A percentile compares a stretch with the other conserved stretches of the same genome.
Conservation (phyloP, 2,329 filamentous ascomycete species). For the Lasiodiplodia gonubiensis region DNA sequence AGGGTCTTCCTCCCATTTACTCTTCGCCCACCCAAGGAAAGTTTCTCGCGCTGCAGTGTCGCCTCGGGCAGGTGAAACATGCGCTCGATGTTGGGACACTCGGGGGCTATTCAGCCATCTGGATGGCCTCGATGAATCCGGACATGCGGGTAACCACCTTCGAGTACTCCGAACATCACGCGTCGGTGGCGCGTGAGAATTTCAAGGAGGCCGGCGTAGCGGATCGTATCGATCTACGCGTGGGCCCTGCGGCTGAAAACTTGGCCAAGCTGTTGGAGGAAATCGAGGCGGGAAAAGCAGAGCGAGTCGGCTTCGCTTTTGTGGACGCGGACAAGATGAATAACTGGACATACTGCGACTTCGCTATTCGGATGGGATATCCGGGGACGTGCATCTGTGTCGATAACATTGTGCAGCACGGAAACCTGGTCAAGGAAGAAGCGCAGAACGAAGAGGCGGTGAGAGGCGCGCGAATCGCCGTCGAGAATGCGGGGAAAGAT, state of each 20-base stretch:
- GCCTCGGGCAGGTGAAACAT: slow-evolving; percentile 37
- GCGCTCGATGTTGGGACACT: slow-evolving; percentile 62
- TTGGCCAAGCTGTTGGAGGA: slow-evolving; percentile 50
- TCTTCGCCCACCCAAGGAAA: slow-evolving; percentile 43
- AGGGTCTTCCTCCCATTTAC: slow-evolving; percentile 41
- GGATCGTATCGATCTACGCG: slow-evolving; percentile 51
- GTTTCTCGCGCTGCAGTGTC: slow-evolving; percentile 42
- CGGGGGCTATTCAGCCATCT: slow-evolving; percentile 61
- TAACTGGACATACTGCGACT: slow-evolving; percentile 57
- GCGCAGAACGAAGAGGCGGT: slow-evolving; percentile 35
- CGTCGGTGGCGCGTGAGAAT: slow-evolving; percentile 55
- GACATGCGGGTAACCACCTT: slow-evolving; percentile 55
- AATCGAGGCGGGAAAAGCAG: slow-evolving; percentile 45
- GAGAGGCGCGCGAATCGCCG: slow-evolving; percentile 44
- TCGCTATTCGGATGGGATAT: slow-evolving; percentile 48
- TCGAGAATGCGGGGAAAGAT: slow-evolving; percentile 52
- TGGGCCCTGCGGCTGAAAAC: slow-evolving; percentile 53
- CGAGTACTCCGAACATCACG: slow-evolving; percentile 55
- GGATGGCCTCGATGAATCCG: slow-evolving; percentile 52
- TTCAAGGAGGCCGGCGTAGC: slow-evolving; percentile 48
- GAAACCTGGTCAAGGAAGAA: slow-evolving; percentile 43
- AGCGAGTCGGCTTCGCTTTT: slow-evolving; percentile 57
- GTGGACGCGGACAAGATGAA: slow-evolving; percentile 60
- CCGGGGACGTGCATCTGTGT: slow-evolving; percentile 52
- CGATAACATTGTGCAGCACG: slow-evolving; percentile 57